phyloP scores from a whole-genome alignment of 192 early-diverging fungal species.

The Haplosporangium gracile region DNA sequence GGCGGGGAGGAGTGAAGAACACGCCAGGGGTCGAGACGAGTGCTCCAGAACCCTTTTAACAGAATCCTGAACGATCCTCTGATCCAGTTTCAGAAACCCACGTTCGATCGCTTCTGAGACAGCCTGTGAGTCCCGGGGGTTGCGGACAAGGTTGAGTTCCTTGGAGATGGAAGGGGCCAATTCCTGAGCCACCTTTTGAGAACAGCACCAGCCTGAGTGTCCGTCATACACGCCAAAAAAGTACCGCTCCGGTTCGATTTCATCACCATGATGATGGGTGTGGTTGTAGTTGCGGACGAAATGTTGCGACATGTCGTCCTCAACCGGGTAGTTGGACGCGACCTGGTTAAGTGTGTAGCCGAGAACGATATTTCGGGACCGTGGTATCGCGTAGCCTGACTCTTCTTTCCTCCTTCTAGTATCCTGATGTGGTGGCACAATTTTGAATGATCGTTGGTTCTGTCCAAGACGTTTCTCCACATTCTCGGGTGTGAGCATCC shows the following conservation, averaged over 20 bases:
- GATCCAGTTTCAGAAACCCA: conserved; percentile 64
- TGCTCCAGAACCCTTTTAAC: conserved; percentile 51
- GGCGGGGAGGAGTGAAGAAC: conserved; percentile 55
- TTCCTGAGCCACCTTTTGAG: conserved; percentile 57
- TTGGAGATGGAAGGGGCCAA: conserved; percentile 62
- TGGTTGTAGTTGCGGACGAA: conserved; percentile 10
- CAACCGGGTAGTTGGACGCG: conserved; percentile 62
- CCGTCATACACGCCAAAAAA: conserved; percentile 68
- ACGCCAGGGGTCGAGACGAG: conserved; percentile 31
- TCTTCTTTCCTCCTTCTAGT: not conserved
- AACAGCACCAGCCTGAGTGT: conserved; percentile 64
- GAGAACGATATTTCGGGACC: conserved; percentile 8
- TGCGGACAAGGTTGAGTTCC: conserved; percentile 43
- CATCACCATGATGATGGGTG: conserved; percentile 7
- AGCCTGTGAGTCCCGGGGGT: not conserved
- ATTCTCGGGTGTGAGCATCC: conserved; percentile 36
- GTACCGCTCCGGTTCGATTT: conserved; percentile 34
- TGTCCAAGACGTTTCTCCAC: conserved; percentile 36
- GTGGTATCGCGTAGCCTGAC: not conserved
- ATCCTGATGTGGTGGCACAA: not conserved
- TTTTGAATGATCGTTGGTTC: conserved; percentile 31
- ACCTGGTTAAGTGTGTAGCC: conserved; percentile 58
- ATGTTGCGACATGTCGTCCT: conserved; percentile 60
- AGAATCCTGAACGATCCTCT: conserved; percentile 60
- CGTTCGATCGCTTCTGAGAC: conserved; percentile 46